A percentile compares a stretch with the other conserved stretches of the same genome.
Evolutionary conservation across 2,329 filamentous ascomycete species (phyloP).

Genomic region (Scedosporium boydii): DNA sequence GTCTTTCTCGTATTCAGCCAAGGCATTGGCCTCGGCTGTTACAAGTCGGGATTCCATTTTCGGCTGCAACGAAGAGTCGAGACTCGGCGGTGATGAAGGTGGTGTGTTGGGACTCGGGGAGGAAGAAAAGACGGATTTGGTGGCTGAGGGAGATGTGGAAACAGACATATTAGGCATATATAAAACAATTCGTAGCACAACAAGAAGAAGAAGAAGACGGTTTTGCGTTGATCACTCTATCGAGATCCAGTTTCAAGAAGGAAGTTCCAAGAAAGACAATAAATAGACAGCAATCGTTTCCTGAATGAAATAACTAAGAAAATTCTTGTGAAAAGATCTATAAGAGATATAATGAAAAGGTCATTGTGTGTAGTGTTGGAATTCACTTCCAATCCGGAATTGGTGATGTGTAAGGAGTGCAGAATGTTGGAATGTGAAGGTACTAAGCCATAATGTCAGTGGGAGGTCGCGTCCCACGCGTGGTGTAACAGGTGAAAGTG

Average conservation of each 20-base stretch:
- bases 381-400: neutral
- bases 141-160: neutral
- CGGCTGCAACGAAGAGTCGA: neutral
- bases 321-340: neutral
- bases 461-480: neutral
- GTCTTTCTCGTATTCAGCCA: conserved; percentile 30
- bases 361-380: neutral
- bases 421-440: neutral
- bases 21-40: conserved; percentile 26
- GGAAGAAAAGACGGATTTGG: neutral
- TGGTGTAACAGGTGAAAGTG: neutral
- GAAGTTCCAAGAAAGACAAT: neutral
- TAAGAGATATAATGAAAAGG: neutral
- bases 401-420: neutral
- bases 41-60: conserved; percentile 16
- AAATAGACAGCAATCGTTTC: no score
- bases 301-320: neutral
- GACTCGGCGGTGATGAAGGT: neutral
- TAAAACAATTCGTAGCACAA: neutral
- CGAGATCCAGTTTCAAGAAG: neutral
- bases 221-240: neutral
- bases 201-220: neutral
- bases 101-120: neutral
- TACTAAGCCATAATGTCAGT: neutral
- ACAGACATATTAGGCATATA: neutral